phyloP scores from a whole-genome alignment of 2,329 filamentous ascomycete genomes.

The Bretziella fagacearum region DNA sequence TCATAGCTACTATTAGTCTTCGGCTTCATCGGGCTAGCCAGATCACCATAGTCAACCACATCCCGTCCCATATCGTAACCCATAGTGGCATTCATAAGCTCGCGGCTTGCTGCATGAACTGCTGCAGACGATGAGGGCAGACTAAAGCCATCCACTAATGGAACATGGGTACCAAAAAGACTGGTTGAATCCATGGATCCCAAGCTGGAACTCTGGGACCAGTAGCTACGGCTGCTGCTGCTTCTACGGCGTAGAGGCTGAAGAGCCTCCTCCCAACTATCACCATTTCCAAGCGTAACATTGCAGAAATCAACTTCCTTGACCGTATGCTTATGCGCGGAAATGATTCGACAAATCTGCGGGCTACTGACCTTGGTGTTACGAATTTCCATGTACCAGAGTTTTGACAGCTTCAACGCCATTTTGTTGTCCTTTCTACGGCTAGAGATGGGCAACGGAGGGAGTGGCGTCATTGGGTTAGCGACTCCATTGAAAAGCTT shows the following conservation, averaged over 20 bases:
- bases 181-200: constrained; percentile 4
- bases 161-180: constrained; percentile 1
- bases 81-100: constrained; percentile 28
- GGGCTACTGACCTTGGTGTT: constrained; percentile 55
- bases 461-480: constrained; percentile 41
- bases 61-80: constrained; percentile 16
- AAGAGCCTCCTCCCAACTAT: constrained; percentile 71
- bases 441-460: constrained; percentile 22
- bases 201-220: constrained; percentile 21
- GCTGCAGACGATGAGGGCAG: constrained; percentile 31
- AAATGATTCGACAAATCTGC: constrained; percentile 54
- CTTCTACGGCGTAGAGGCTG: constrained; percentile 40
- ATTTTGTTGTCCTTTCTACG: constrained; percentile 15
- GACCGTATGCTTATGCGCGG: constrained; percentile 48
- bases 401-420: constrained; percentile 43
- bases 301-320: constrained; percentile 68
- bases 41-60: no score
- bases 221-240: constrained; percentile 21
- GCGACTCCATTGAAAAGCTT: constrained; percentile 46
- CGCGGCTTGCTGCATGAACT: constrained; percentile 34
- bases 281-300: constrained; percentile 47
- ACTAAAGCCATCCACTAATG: not conserved
- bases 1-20: no score
- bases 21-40: no score
- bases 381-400: constrained; percentile 52